These are phyloP conservation scores for Colletotrichum noveboracense DNA, from an alignment of 2,329 filamentous ascomycete genomes.

Conservation along the genomic window DNA sequence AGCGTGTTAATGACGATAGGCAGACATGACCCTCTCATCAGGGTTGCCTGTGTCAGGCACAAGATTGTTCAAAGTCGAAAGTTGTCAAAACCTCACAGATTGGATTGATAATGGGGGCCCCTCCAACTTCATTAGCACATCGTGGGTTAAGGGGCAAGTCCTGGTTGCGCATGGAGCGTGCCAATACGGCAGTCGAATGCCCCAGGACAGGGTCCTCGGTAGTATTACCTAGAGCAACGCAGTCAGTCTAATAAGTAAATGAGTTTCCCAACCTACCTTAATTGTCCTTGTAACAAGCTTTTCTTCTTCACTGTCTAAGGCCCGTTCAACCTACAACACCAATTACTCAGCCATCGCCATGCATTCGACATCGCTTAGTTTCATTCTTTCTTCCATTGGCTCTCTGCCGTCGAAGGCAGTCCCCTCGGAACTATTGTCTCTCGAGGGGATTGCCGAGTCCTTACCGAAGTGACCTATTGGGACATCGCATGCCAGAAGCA, in stretches of 20 bases:
- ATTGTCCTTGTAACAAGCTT: background rate
- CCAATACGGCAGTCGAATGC: background rate
- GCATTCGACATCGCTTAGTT: background rate
- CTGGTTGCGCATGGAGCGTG: background rate
- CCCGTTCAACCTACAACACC: background rate
- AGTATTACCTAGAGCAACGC: rapidly evolving
- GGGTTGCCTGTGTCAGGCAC: background rate
- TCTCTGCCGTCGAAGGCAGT: background rate
- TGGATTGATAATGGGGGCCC: background rate
- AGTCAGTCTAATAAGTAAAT: background rate
- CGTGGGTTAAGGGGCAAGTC: background rate
- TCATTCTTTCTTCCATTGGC: background rate
- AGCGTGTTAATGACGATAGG: background rate
- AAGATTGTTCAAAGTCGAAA: background rate
- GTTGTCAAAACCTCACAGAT: rapidly evolving
- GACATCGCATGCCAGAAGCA: background rate
- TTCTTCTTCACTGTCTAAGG: background rate
- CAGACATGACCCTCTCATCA: background rate
- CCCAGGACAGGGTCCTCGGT: background rate
- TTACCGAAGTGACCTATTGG: background rate
- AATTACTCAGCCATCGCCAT: background rate
- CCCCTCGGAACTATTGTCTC: background rate
- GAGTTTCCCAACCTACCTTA: background rate
- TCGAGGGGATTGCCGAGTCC: background rate
- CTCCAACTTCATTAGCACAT: background rate